Evolutionary conservation across 352 stramenopile species (phyloP).

Genomic region (Phytophthora rubi): DNA sequence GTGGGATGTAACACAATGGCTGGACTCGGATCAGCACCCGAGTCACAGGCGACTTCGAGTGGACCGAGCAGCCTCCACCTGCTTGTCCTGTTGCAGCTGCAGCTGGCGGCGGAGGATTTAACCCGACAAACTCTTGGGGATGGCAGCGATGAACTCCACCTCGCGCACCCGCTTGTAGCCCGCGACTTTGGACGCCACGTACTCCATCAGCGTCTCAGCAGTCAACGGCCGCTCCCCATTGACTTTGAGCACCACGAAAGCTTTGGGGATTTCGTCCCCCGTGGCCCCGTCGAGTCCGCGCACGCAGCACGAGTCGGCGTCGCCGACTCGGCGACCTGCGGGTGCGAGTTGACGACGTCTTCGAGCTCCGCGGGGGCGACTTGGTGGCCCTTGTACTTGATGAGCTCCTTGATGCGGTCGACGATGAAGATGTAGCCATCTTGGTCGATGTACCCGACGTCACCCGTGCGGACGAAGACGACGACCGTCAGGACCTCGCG

Average conservation of each 20-base stretch:
- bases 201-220: slow-evolving; percentile 48
- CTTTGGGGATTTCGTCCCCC: slow-evolving; percentile 89
- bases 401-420: slow-evolving; percentile 94
- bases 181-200: slow-evolving; percentile 82
- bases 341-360: slow-evolving; percentile 85
- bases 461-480: slow-evolving; percentile 88
- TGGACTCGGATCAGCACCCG: background rate
- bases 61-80: slow-evolving; percentile 31
- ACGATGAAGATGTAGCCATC: slow-evolving; percentile 93
- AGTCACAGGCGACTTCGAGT: slow-evolving; percentile 19
- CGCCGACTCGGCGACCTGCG: slow-evolving; percentile 41
- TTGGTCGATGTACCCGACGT: slow-evolving; percentile 91
- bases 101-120: slow-evolving; percentile 91
- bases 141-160: slow-evolving; percentile 85
- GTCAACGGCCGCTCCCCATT: slow-evolving; percentile 21
- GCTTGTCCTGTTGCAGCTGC: slow-evolving; percentile 49
- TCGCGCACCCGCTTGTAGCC: slow-evolving; percentile 87
- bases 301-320: slow-evolving; percentile 72
- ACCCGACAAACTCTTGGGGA: slow-evolving; percentile 88
- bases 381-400: slow-evolving; percentile 95
- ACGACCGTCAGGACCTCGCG: slow-evolving; percentile 64
- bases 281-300: slow-evolving; percentile 60
- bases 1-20: too few relatives aligned
- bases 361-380: slow-evolving; percentile 93
- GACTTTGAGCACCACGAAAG: slow-evolving; percentile 87